Evolutionary conservation across 768 basidiomycete genomes (phyloP).

Genomic region (Russula abietina): DNA sequence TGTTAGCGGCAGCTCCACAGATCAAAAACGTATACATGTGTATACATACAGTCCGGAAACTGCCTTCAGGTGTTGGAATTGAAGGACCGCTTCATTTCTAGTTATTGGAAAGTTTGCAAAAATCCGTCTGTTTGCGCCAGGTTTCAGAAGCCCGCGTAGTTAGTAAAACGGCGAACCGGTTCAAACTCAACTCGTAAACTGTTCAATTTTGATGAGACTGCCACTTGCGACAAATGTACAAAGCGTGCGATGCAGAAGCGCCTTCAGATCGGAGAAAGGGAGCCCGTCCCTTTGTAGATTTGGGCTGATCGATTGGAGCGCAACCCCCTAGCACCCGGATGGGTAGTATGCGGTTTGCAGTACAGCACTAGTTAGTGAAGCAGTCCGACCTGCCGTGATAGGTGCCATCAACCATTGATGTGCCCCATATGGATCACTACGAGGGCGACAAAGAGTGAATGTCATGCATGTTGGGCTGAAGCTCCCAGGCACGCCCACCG

Average conservation of each 20-base stretch:
- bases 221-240: background rate
- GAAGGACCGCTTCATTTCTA: background rate
- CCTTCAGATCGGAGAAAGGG: conserved; percentile 5
- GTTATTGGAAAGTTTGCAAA: background rate
- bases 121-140: background rate
- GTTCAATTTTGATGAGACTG: background rate
- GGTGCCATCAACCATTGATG: background rate
- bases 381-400: conserved; percentile 2
- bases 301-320: conserved; percentile 15
- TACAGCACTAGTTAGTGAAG: background rate
- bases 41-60: background rate
- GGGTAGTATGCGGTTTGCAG: conserved; percentile 1
- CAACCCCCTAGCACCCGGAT: background rate
- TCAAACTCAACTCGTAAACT: background rate
- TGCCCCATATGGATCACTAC: background rate
- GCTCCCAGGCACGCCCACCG: conserved; percentile 3
- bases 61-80: background rate
- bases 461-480: background rate
- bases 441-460: background rate
- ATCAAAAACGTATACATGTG: background rate
- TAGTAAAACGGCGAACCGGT: conserved; percentile 1
- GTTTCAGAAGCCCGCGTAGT: background rate
- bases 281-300: background rate
- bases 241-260: background rate
- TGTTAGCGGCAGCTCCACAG: background rate